Evolutionary conservation across 2,329 filamentous ascomycete species (phyloP), one percentile per base, ranked within the genome.

Genomic region (Kalmusia sp.): DNA sequence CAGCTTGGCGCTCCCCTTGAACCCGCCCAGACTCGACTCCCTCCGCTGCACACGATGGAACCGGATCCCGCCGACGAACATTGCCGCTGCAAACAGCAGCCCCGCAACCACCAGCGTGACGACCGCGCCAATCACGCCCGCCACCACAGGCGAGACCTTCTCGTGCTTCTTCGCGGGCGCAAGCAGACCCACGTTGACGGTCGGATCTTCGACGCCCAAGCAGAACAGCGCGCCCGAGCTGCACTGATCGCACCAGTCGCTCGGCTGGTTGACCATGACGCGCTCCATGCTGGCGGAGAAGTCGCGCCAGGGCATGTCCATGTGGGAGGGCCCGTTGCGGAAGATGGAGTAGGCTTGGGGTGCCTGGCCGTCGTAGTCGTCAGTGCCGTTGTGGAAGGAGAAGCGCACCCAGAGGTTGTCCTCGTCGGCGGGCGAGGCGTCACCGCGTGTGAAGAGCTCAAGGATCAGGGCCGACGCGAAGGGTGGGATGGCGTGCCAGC

Each of bases 41-140:
- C 25, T 19, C 22, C 37, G 22, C n/a, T 50, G 52, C 3, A 68
- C 67, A 3, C 78, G 74, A 49, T 78, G 77, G 39, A 81, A 63
- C 7, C 81, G 74, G n/a, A 81, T 49, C 3, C 80, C 79, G 15
- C 72, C 79, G 8, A 81, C 25, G 1, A 80, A 57, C 67, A 82
- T 75, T 21, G 75, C 72, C 44, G 76, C 46, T 0, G 68, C 70
- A 33, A 77, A 77, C 19, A 81, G 39, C 0, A 83, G 38, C 1
- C 64, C 76, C 0, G 80, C 68, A 1, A 81, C 69, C 2, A 65
- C 79, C 11, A 86, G 70, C 1, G 81, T 78, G 15, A 84, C 76
- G 22, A 81, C 65, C 0, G 82, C 83, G 25, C 84, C 84, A 43
- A 86, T 80, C n/a, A 82, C 80, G 6, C 84, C 84, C 3, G 78